phyloP scores from a whole-genome alignment of 352 stramenopile genomes.

The Halophytophthora batemanensis region DNA sequence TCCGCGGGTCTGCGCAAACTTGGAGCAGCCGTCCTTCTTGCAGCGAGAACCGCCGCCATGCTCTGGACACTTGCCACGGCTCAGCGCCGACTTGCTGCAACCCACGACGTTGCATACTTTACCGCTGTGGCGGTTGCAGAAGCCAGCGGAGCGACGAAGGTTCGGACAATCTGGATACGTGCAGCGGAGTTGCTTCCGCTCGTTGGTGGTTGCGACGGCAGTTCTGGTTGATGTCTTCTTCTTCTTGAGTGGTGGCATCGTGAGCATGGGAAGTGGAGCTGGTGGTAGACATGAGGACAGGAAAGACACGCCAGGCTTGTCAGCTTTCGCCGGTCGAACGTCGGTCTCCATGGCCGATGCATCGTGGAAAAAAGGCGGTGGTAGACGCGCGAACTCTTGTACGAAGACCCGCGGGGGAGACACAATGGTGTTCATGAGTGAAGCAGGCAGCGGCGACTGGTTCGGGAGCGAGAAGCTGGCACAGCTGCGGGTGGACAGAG shows the following conservation, averaged over 20 bases:
- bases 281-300: slow-evolving; percentile 58
- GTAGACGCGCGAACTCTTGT: slow-evolving; percentile 66
- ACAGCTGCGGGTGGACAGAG: slow-evolving; percentile 50
- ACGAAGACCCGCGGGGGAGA: slow-evolving; percentile 74
- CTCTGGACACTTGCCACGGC: slow-evolving; percentile 78
- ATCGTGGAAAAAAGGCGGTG: slow-evolving; percentile 69
- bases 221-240: slow-evolving; percentile 33
- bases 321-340: slow-evolving; percentile 20
- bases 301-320: slow-evolving; percentile 30
- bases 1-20: slow-evolving; percentile 80
- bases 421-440: slow-evolving; percentile 66
- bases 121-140: slow-evolving; percentile 81
- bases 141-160: slow-evolving; percentile 67
- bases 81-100: slow-evolving; percentile 77
- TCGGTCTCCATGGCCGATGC: slow-evolving; percentile 24
- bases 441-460: slow-evolving; percentile 39
- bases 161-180: slow-evolving; percentile 77
- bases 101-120: slow-evolving; percentile 68
- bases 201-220: slow-evolving; percentile 11
- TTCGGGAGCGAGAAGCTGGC: slow-evolving; percentile 35
- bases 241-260: slow-evolving; percentile 77
- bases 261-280: slow-evolving; percentile 60
- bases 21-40: slow-evolving; percentile 78
- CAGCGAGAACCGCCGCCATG: slow-evolving; percentile 84
- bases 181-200: slow-evolving; percentile 71